Evolutionary conservation across 768 basidiomycete species (phyloP).

Genomic region (Rhizopogon roseolus): DNA sequence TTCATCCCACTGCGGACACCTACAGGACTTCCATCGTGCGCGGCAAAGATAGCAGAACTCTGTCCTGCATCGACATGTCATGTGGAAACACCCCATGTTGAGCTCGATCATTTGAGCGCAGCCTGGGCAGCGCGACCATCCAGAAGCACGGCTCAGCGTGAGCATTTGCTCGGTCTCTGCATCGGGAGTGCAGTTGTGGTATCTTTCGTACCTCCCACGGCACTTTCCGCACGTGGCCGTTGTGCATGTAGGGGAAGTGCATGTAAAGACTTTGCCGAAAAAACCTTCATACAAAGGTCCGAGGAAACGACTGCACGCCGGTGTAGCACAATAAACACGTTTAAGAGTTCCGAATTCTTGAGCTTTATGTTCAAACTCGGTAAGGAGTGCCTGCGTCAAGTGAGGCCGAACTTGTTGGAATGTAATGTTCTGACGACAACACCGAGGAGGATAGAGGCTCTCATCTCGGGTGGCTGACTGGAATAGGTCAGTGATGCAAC

Average conservation of each 20-base stretch:
- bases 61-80: constrained; percentile 34
- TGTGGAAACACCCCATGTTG: constrained; percentile 33
- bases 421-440: constrained; percentile 30
- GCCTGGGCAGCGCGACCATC: constrained; percentile 37
- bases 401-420: constrained; percentile 18
- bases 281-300: constrained; percentile 22
- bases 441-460: constrained; percentile 35
- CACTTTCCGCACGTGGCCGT: constrained; percentile 21
- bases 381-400: constrained; percentile 15
- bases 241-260: constrained; percentile 14
- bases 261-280: constrained; percentile 21
- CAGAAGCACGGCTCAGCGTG: constrained; percentile 18
- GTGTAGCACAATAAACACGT: constrained; percentile 33
- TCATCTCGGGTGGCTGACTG: constrained; percentile 32
- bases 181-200: constrained; percentile 23
- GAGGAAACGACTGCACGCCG: constrained; percentile 31
- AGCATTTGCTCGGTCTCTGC: constrained; percentile 20
- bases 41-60: constrained; percentile 45
- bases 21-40: constrained; percentile 59
- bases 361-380: constrained; percentile 20
- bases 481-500: constrained; percentile 31
- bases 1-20: constrained; percentile 68
- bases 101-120: constrained; percentile 37
- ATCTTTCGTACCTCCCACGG: constrained; percentile 18
- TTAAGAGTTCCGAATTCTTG: constrained; percentile 28